phyloP scores from a whole-genome alignment of 495 filamentous ascomycete genomes.

The Beverwykella pulmonaria region DNA sequence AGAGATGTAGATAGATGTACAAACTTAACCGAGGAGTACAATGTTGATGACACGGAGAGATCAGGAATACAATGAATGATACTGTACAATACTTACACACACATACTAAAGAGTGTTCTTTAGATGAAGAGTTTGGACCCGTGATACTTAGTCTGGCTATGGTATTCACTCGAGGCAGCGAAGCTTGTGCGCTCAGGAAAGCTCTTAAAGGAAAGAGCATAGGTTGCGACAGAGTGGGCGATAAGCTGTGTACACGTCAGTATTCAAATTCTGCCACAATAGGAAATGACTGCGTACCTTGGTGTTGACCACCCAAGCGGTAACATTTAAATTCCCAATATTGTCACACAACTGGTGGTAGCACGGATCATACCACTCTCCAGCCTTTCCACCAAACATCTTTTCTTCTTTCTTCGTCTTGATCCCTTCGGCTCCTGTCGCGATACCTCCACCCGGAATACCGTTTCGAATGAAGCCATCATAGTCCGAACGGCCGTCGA shows the following conservation, averaged over 20 bases:
- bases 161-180: not conserved
- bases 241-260: slow-evolving; percentile 45
- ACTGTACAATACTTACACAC: not conserved
- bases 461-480: slow-evolving; percentile 66
- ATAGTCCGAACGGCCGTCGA: slow-evolving; percentile 71
- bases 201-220: slow-evolving; percentile 57
- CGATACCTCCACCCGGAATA: slow-evolving; percentile 67
- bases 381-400: slow-evolving; percentile 65
- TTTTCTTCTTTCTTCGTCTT: slow-evolving; percentile 63
- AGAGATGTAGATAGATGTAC: slow-evolving; percentile 4
- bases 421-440: slow-evolving; percentile 68
- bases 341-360: slow-evolving; percentile 66
- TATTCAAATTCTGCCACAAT: not conserved
- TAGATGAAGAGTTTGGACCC: slow-evolving; percentile 25
- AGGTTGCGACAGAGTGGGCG: slow-evolving; percentile 67
- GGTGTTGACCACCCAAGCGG: slow-evolving; percentile 63
- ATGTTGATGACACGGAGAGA: not conserved
- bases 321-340: slow-evolving; percentile 60
- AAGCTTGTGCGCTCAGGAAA: slow-evolving; percentile 41
- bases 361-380: slow-evolving; percentile 63
- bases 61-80: not conserved
- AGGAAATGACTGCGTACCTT: slow-evolving; percentile 44
- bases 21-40: not conserved
- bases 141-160: slow-evolving; percentile 24
- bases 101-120: not conserved